Percentiles rank a stretch among this genome's conserved stretches.
phyloP scores from a whole-genome alignment of 1,284 basidiomycete genomes.

The Trichosporon sp. region DNA sequence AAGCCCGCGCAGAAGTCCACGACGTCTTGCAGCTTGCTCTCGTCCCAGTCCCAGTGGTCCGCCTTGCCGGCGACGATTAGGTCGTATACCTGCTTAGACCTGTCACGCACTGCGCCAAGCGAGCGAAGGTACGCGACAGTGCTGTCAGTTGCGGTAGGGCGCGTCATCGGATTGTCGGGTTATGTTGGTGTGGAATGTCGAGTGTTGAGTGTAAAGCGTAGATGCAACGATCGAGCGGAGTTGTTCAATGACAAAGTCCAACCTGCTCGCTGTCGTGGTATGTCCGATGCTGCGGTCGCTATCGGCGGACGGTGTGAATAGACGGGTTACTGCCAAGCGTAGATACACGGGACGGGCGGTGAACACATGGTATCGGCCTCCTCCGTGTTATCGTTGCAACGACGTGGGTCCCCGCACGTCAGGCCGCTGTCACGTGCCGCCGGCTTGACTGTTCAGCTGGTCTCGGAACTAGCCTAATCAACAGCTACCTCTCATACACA shows the following conservation, averaged over 20 bases:
- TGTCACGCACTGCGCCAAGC: constrained; percentile 77
- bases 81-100: constrained; percentile 70
- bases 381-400: constrained; percentile 2
- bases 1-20: constrained; percentile 76
- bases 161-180: not conserved
- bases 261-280: not conserved
- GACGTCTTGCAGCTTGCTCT: constrained; percentile 64
- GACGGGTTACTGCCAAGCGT: not conserved
- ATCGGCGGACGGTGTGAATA: not conserved
- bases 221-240: not conserved
- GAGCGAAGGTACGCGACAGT: constrained; percentile 64
- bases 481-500: not conserved
- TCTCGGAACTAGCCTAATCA: not conserved
- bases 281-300: not conserved
- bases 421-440: not conserved
- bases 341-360: not conserved
- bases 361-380: not conserved
- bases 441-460: not conserved
- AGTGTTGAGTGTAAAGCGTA: not conserved
- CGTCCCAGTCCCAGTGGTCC: constrained; percentile 79
- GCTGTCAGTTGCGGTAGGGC: not conserved
- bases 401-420: not conserved
- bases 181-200: not conserved
- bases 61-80: constrained; percentile 68
- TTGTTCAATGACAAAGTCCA: no score